Conservation (phyloP, 1,284 basidiomycete genomes). For the Trametes polyzona region DNA sequence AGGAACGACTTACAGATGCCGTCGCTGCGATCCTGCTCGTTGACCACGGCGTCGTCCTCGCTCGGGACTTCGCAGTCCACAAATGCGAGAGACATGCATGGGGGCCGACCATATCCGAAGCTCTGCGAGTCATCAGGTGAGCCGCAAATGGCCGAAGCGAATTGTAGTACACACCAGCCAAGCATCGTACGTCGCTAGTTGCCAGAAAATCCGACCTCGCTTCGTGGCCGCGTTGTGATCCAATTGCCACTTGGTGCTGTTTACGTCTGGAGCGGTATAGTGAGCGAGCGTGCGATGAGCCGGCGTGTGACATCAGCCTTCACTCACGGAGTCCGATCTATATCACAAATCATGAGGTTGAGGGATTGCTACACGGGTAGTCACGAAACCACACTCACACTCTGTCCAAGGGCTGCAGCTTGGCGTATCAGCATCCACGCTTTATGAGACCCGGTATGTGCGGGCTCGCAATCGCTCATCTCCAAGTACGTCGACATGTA, state of each 20-base stretch:
- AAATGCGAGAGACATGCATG: constrained; percentile 53
- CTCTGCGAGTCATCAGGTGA: constrained; percentile 45
- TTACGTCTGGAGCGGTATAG: constrained; percentile 51
- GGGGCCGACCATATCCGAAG: constrained; percentile 64
- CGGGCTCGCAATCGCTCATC: constrained; percentile 51
- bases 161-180: constrained; percentile 51
- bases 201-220: constrained; percentile 66
- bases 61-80: constrained; percentile 59
- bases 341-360: neutral
- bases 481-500: constrained; percentile 63
- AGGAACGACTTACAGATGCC: constrained; percentile 49
- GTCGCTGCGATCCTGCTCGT: constrained; percentile 43
- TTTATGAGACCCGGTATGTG: constrained; percentile 47
- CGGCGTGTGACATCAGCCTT: constrained; percentile 27
- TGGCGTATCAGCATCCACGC: constrained; percentile 61
- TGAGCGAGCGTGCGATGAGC: neutral
- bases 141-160: too few species aligned
- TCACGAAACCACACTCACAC: constrained; percentile 42
- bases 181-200: constrained; percentile 59
- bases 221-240: constrained; percentile 47
- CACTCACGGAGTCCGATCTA: constrained; percentile 75
- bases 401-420: constrained; percentile 56
- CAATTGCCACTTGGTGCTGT: constrained; percentile 61
- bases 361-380: neutral
- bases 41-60: constrained; percentile 38